phyloP scores from a whole-genome alignment of 2,329 filamentous ascomycete genomes.

The Monosporascus cannonballus region DNA sequence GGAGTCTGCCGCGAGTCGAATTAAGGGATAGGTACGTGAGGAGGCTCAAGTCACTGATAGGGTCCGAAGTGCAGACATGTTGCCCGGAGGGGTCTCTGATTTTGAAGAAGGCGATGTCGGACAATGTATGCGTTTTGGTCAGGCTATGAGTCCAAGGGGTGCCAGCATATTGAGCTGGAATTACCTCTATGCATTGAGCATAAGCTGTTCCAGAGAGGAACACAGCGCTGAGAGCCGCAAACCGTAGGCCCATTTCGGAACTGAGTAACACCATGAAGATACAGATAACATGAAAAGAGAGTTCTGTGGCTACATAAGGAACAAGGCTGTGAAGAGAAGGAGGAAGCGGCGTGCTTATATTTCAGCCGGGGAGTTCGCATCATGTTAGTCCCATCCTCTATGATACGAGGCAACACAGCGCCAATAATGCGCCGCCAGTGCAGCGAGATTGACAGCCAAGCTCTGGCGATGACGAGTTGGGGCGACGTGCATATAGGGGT shows the following conservation, averaged over 20 bases:
- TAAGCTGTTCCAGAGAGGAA: background rate
- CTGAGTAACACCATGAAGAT: no score
- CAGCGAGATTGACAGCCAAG: no score
- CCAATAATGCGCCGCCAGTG: no score
- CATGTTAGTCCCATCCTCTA: no score
- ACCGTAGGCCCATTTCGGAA: background rate
- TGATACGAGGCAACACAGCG: no score
- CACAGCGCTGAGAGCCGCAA: background rate
- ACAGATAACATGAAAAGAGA: no score
- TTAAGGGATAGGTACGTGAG: constrained; percentile 4
- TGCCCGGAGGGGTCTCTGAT: constrained; percentile 4
- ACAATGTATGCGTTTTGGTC: constrained; percentile 1
- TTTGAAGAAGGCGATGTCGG: constrained; percentile 4
- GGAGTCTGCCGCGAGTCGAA: background rate
- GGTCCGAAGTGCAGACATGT: constrained; percentile 3
- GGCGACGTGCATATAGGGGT: no score
- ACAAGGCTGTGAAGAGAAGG: no score
- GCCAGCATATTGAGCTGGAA: constrained; percentile 2
- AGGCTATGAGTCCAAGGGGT: constrained; percentile 2
- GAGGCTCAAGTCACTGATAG: constrained; percentile 2
- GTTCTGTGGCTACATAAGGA: no score
- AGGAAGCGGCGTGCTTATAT: no score
- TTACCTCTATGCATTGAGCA: constrained; percentile 3
- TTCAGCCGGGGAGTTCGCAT: no score
- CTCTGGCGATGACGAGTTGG: no score